Evolutionary conservation across 2,329 filamentous ascomycete species (phyloP).

Genomic region (Colletotrichum chrysophilum): DNA sequence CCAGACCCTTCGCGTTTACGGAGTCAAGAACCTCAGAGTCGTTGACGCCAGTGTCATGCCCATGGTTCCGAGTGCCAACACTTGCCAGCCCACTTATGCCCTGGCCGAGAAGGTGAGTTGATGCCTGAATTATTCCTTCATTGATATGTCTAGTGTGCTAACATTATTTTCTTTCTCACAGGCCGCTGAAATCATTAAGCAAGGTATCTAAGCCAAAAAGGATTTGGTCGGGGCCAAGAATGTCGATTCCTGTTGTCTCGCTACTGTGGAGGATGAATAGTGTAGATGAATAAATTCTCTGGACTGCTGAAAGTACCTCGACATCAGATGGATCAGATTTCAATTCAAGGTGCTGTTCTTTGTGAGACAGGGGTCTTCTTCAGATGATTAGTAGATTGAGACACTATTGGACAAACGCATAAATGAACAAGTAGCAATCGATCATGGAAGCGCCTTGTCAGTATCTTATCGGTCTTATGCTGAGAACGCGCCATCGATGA

Average conservation of each 20-base stretch:
- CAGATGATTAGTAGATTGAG: too few relatives aligned
- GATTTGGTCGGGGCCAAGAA: neutral
- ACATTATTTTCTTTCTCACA: neutral
- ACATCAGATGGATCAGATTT: neutral
- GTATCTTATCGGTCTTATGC: too few relatives aligned
- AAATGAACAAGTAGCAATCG: accelerated
- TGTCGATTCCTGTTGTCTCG: neutral
- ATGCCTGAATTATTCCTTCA: neutral
- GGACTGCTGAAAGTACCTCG: neutral
- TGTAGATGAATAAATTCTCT: neutral
- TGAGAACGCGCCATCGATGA: neutral
- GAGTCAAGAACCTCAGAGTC: conserved; percentile 30
- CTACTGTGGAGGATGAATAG: neutral
- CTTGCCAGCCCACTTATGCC: conserved; percentile 39
- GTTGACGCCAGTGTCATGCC: conserved; percentile 36
- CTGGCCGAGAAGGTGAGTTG: conserved; percentile 35
- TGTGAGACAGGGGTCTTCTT: neutral
- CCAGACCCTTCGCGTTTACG: conserved; percentile 32
- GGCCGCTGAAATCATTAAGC: conserved; percentile 9
- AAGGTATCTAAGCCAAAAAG: neutral
- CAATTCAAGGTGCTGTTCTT: neutral
- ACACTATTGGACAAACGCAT: neutral
- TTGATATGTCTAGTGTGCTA: neutral
- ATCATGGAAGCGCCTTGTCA: neutral
- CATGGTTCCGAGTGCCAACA: conserved; percentile 31